Percentiles rank a stretch among this genome's conserved stretches.
Conservation (phyloP, 331 rosid species). For the Ulmus americana region DNA sequence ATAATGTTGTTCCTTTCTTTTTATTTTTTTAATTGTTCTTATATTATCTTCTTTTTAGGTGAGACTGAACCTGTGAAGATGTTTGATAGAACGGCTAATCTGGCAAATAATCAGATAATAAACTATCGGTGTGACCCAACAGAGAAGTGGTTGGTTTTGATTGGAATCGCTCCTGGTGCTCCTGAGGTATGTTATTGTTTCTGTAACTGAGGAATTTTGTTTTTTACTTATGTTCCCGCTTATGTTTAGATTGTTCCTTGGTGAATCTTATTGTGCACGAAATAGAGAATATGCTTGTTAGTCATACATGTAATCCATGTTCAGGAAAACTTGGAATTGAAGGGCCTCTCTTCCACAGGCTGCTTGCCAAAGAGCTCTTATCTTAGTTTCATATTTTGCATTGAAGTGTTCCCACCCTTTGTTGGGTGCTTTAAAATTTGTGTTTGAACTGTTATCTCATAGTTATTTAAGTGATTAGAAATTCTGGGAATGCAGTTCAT, state of each 20-base stretch:
- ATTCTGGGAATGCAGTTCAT: neutral
- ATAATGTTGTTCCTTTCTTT: neutral
- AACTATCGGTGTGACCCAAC: conserved; percentile 93
- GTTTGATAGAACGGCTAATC: conserved; percentile 91
- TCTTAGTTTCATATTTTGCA: neutral
- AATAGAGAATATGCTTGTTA: neutral
- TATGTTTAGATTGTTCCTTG: neutral
- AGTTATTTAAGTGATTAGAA: neutral
- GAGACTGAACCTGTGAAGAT: conserved; percentile 93
- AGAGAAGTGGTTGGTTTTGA: conserved; percentile 98
- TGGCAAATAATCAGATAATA: conserved; percentile 89
- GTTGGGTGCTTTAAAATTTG: neutral
- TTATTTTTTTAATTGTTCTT: conserved; percentile 23
- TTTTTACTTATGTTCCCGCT: neutral
- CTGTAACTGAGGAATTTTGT: conserved; percentile 13
- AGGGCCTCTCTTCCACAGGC: neutral
- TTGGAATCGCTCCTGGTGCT: conserved; percentile 98
- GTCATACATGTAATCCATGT: neutral
- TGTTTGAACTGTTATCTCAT: neutral
- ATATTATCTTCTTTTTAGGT: conserved; percentile 43
- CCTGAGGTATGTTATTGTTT: conserved; percentile 61
- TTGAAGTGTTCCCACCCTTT: neutral
- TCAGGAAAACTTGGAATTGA: neutral
- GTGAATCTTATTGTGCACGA: neutral
- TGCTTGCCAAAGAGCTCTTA: neutral